These are phyloP conservation scores for Copromyces sp. DNA, from an alignment of 495 filamentous ascomycete species.

Conservation along the genomic window DNA sequence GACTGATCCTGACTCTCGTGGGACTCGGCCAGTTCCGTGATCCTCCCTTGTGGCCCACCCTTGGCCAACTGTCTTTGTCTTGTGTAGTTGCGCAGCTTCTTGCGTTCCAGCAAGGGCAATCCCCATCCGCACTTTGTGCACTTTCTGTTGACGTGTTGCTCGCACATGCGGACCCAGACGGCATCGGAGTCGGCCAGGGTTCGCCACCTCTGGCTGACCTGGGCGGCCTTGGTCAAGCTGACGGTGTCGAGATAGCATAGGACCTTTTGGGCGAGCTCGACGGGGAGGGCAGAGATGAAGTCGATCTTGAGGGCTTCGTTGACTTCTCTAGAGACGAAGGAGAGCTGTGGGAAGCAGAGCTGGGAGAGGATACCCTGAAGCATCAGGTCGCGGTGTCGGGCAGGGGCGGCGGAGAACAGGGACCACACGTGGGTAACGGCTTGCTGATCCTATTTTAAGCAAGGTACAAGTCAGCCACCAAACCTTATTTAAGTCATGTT, in stretches of 20 bases:
- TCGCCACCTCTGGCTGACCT: conserved; percentile 85
- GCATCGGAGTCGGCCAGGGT: conserved; percentile 88
- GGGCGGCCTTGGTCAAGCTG: conserved; percentile 93
- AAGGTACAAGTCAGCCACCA: not conserved
- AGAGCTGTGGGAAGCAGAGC: conserved; percentile 96
- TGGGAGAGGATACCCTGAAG: conserved; percentile 88
- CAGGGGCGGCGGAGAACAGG: conserved; percentile 87
- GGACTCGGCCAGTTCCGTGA: conserved; percentile 16
- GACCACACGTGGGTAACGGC: conserved; percentile 96
- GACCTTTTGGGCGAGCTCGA: conserved; percentile 88
- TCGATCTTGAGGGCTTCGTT: conserved; percentile 93
- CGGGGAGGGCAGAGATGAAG: conserved; percentile 77
- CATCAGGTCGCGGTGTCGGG: conserved; percentile 90
- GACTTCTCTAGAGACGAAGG: conserved; percentile 76
- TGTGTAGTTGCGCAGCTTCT: conserved; percentile 77
- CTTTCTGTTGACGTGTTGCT: conserved; percentile 90
- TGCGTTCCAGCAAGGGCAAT: conserved; percentile 77
- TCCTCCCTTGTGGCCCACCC: conserved; percentile 17
- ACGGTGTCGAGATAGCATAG: conserved; percentile 86
- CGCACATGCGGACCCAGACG: conserved; percentile 98
- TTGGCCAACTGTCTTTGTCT: conserved; percentile 56
- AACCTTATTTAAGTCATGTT: not conserved
- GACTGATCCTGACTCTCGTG: not conserved
- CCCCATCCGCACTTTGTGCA: conserved; percentile 98
- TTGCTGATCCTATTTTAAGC: conserved; percentile 46